Conservation (phyloP, 345 rosid species). For the Populus pruinosa region DNA sequence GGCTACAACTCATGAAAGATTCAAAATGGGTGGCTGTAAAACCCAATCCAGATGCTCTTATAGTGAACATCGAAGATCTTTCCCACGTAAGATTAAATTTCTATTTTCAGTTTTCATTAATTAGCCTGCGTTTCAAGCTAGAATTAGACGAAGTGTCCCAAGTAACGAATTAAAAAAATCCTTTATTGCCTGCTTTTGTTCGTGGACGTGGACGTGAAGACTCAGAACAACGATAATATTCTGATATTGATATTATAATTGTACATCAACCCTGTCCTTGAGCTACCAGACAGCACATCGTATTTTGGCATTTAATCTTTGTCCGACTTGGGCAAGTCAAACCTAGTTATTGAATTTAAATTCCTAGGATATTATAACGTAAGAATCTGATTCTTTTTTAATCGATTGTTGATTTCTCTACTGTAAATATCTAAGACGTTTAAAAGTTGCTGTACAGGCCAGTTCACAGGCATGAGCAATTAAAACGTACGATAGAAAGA, state of each 20-base stretch:
- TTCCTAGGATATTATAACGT: neutral
- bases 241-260: neutral
- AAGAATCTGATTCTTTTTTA: neutral
- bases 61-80: conserved; percentile 72
- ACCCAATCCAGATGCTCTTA: conserved; percentile 66
- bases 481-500: neutral
- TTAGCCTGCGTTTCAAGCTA: neutral
- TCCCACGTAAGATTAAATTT: conserved; percentile 42
- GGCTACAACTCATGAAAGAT: conserved; percentile 66
- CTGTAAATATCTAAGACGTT: conserved; percentile 8
- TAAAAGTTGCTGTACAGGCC: conserved; percentile 42
- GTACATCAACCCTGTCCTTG: neutral
- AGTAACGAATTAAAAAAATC: neutral
- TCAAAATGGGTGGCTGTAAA: conserved; percentile 61
- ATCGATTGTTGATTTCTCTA: too few relatives aligned
- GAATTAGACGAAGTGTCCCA: neutral
- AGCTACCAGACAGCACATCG: neutral
- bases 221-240: neutral
- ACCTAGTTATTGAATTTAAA: neutral
- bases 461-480: conserved; percentile 26
- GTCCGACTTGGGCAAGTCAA: neutral
- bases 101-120: neutral
- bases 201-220: neutral
- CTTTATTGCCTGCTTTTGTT: neutral
- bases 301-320: neutral